phyloP scores from a whole-genome alignment of 306 rosid species.

The Casuarina equisetifolia region DNA sequence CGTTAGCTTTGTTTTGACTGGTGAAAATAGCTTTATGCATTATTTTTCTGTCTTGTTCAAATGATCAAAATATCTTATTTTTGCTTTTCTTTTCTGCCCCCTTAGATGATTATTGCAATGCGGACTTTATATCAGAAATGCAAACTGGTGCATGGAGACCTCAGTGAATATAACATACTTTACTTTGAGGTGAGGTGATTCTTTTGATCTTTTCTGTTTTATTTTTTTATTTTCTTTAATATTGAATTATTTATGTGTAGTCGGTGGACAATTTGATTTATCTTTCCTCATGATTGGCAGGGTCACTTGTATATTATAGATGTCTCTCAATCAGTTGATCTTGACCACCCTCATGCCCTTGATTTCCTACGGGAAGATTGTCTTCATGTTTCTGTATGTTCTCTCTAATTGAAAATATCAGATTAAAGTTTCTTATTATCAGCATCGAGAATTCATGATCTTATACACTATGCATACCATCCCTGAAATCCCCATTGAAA shows the following conservation, averaged over 20 bases:
- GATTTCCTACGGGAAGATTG: slow-evolving; percentile 84
- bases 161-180: slow-evolving; percentile 87
- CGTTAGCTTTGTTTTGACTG: not conserved
- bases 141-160: slow-evolving; percentile 94
- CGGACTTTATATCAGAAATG: slow-evolving; percentile 83
- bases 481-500: too few species aligned
- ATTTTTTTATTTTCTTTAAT: not conserved
- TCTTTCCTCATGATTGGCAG: slow-evolving; percentile 38
- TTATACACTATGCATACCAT: too few species aligned
- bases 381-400: slow-evolving; percentile 71
- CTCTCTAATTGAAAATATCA: not conserved
- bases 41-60: not conserved
- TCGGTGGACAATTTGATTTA: slow-evolving; percentile 13
- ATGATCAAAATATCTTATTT: not conserved
- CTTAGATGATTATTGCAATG: slow-evolving; percentile 78
- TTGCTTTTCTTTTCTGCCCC: slow-evolving; percentile 7
- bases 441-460: slow-evolving; percentile 10
- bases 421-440: not conserved
- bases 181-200: slow-evolving; percentile 63
- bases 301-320: slow-evolving; percentile 87
- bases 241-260: slow-evolving; percentile 20
- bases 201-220: too few species aligned
- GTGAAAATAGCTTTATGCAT: not conserved
- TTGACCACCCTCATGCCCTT: slow-evolving; percentile 84
- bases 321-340: slow-evolving; percentile 95